phyloP scores from a whole-genome alignment of 345 rosid genomes.

The Clausena lansium region DNA sequence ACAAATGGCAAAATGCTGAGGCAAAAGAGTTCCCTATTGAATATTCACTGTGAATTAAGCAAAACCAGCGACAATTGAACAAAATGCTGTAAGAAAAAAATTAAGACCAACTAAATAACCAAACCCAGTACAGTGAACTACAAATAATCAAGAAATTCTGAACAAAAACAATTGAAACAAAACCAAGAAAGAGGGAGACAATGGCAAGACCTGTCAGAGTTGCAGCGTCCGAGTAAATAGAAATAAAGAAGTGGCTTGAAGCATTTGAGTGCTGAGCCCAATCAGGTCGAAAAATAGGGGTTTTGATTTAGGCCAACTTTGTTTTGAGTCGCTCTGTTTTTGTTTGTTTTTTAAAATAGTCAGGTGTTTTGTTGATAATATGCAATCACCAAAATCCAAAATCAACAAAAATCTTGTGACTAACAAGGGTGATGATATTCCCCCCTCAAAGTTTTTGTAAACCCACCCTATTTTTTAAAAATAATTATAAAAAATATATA shows the following conservation, averaged over 20 bases:
- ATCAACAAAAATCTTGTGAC: conserved; percentile 14
- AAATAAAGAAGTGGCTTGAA: not conserved
- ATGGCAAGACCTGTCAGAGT: conserved; percentile 8
- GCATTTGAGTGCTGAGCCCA: not conserved
- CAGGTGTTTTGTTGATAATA: not conserved
- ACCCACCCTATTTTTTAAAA: too few species aligned
- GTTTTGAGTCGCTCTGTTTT: not conserved
- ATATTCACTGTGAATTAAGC: not conserved
- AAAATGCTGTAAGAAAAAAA: not conserved
- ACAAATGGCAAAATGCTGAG: not conserved
- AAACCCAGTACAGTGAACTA: not conserved
- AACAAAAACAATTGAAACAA: not conserved
- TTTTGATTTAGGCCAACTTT: not conserved
- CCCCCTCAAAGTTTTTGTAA: too few species aligned
- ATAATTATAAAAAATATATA: too few species aligned
- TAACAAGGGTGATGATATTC: too few species aligned
- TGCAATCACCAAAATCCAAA: not conserved
- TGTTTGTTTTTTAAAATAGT: too few species aligned
- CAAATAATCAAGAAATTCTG: not conserved
- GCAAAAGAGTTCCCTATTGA: not conserved
- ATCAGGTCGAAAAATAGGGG: not conserved
- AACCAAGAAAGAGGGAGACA: not conserved
- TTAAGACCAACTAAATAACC: not conserved
- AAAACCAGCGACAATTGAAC: conserved; percentile 1
- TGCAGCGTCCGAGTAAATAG: not conserved